Percentiles rank a stretch among this genome's conserved stretches.
These are phyloP conservation scores for Suillus subluteus DNA, from an alignment of 768 basidiomycete species.

Conservation along the genomic window DNA sequence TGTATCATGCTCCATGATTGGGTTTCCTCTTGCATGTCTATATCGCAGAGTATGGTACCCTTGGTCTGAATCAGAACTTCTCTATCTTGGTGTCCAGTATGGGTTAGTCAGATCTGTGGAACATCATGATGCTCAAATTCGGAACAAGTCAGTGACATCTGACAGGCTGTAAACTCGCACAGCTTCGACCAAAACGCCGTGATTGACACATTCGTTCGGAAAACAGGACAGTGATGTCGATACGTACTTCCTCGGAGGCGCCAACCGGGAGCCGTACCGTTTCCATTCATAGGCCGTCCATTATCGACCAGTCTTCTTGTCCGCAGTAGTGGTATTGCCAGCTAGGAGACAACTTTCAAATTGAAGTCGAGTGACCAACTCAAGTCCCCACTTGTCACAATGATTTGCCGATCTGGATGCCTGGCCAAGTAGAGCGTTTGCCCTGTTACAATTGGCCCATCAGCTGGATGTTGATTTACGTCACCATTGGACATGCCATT, in stretches of 20 bases:
- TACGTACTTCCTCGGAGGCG: conserved; percentile 24
- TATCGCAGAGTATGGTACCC: not conserved
- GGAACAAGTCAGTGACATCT: not conserved
- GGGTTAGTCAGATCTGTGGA: not conserved
- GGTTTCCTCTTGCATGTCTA: not conserved
- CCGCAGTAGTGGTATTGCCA: conserved; percentile 42
- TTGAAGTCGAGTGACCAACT: conserved; percentile 2
- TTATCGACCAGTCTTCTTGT: conserved; percentile 50
- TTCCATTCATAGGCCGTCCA: conserved; percentile 46
- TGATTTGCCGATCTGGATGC: conserved; percentile 46
- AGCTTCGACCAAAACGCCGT: not conserved
- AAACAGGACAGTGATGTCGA: not conserved
- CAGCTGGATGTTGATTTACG: conserved; percentile 57
- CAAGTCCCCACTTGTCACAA: conserved; percentile 43
- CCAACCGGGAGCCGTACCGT: conserved; percentile 45
- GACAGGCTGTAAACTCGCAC: not conserved
- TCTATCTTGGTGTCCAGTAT: not conserved
- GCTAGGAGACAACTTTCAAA: conserved; percentile 32
- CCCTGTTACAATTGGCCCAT: conserved; percentile 48
- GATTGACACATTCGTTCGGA: conserved; percentile 1
- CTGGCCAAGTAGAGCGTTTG: conserved; percentile 47
- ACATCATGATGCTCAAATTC: not conserved
- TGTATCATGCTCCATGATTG: not conserved
- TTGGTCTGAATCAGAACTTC: not conserved
- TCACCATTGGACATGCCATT: conserved; percentile 46